Base-by-base conservation (phyloP, 1,284 basidiomycete species). In the Volvariella volvacea region DNA sequence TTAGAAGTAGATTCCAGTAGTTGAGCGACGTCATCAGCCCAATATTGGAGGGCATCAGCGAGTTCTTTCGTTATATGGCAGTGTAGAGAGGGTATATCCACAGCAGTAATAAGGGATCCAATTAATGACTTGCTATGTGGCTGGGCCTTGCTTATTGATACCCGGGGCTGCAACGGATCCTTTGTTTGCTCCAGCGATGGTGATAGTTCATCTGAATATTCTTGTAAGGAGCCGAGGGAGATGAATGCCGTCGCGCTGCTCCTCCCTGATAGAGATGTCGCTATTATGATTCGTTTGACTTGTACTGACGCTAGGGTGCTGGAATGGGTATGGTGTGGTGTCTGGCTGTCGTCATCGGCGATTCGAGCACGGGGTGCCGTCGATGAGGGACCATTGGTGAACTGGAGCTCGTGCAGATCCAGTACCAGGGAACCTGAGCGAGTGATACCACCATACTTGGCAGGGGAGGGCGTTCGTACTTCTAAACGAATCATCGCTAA, bases 11-110 rank as follows among this genome's bases (percentile, higher is more conserved):
- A 62, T 42, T 80, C 86, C 1, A 82, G 56, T 49, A 85, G 74
- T 56, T 88, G 88, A 3, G 80, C 70, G 17, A 84, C 61, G 57
- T 94, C 92, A 57, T 97, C 93, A 6, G 81, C 83, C 73, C 88
- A 89, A 53, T 84, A 83, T 59, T 94, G 91, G 14, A 96, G 59
- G 9, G 78, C 78, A 57, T 94, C 88, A 6, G 92, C 61, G 2
- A 68, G 52, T 4, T 64, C 55, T 56, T 92, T 92, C 3, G 77
- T 71, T 41, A 92, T 55, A 41, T 77, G 66, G 16, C 79, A 63
- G 52, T 81, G 71, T 3, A 87, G 62, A 1, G 80, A 82, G 9
- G 91, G 88, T 19, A 92, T 62, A 34, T 78, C 68, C 4, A 83
- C 49, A 21, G 34, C 15, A 6, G 19, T 20, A n/a, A 36, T 36